Conservation (phyloP, 441 rosid genomes). For the Corymbia citriodora region DNA sequence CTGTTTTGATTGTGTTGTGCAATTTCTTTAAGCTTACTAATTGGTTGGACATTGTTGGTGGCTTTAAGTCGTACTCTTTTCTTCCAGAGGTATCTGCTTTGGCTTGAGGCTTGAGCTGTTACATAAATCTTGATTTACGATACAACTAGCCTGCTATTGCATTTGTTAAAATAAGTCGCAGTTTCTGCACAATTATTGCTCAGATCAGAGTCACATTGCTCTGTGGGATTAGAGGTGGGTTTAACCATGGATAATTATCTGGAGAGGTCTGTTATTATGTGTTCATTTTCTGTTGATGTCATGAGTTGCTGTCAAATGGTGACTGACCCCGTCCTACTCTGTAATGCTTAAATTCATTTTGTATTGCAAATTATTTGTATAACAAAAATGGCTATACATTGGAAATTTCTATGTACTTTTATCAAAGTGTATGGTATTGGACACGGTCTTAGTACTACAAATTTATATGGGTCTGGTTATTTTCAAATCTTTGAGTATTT, state of each 20-base stretch:
- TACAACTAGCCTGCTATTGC: not conserved
- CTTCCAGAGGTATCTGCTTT: not conserved
- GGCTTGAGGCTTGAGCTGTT: not conserved
- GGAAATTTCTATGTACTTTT: not conserved
- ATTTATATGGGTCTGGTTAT: not conserved
- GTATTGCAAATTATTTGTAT: not conserved
- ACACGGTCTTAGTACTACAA: not conserved
- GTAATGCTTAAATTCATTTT: not conserved
- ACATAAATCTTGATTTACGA: not conserved
- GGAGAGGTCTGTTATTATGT: not conserved
- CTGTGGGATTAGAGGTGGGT: not conserved
- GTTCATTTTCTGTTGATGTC: not conserved
- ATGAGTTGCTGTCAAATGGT: not conserved
- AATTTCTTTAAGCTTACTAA: not conserved
- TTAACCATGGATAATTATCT: not conserved
- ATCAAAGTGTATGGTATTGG: not conserved
- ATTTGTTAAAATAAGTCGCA: not conserved
- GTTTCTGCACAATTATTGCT: not conserved
- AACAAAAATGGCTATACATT: not conserved
- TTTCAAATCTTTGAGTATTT: not conserved
- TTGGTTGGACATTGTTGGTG: not conserved
- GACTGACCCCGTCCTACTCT: not conserved
- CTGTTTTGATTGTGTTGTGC: not conserved
- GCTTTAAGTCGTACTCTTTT: not conserved
- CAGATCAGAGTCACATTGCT: not conserved